Base-by-base conservation (phyloP, 345 rosid genomes). In the Syzygium aromaticum region DNA sequence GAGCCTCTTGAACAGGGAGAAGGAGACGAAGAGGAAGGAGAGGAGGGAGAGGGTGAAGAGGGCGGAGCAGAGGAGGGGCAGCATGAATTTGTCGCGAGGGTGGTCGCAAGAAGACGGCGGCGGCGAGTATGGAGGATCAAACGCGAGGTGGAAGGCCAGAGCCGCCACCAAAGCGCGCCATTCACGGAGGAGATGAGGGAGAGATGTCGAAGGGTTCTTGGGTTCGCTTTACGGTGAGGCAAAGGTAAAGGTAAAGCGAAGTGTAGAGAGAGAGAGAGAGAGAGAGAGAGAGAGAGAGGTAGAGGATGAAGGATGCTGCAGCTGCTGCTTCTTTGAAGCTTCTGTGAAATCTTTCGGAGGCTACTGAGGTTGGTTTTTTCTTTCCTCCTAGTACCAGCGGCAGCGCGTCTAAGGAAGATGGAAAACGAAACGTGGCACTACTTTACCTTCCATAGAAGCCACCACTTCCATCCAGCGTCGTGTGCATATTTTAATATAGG, bases 41-140 rank as follows among this genome's bases (percentile, higher is more conserved):
- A 92, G 88, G 90, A 96, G 49, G 43, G 91, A 92, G 87, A 93
- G 85, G 78, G 90, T 86, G 67, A 94, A 87, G 89, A 89, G 88
- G 88, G 63, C 33, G 85, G 88, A 77, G 91, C 91, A 87, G 90
- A 89, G 88, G 83, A 86, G 5, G 27, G 88, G 52, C 51, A 85
- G 25, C 86, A 84, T 87, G 84, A 59, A 73, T 73, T 40, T 21
- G 15, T 43, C 82, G 82, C 11, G 23, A 73, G 49, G 14, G n/a
- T 13, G 49, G 82, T 73, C 27, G 25, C 80, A 33, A 19, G 80
- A 73, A 33, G 80, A 0, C 78, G 52, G 11, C 33, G 30, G 67
- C 67, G 43, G 49, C 80, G 49, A 38, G 40, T 25, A 33, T 61
- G 57, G 33, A 33, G 52, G 61, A 53, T 38, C 27, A 54, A n/a